Evolutionary conservation across 129 eudicot species (phyloP).

Genomic region (Flaveria linearis): DNA sequence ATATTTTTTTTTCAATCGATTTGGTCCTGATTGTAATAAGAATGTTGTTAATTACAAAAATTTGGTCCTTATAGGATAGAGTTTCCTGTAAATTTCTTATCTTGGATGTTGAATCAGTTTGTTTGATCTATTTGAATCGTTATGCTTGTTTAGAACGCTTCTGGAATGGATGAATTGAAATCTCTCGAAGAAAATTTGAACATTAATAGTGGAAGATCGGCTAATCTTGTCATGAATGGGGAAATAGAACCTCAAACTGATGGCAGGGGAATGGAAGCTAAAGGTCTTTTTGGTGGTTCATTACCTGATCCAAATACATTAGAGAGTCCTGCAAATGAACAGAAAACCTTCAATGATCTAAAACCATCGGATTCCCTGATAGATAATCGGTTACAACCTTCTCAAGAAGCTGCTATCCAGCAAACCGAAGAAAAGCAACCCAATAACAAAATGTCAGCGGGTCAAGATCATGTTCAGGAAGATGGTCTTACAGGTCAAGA

Average conservation of each 20-base stretch:
- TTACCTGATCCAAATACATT: constrained; percentile 28
- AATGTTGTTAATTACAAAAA: neutral
- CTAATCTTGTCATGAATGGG: constrained; percentile 27
- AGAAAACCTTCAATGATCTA: constrained; percentile 22
- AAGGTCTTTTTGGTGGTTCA: constrained; percentile 2
- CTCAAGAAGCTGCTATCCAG: neutral
- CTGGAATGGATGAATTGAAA: constrained; percentile 62
- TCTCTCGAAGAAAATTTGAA: constrained; percentile 26
- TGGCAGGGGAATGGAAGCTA: neutral
- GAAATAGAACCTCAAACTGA: constrained; percentile 16
- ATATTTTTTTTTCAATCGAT: no score
- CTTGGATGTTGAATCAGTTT: neutral
- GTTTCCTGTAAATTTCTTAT: neutral
- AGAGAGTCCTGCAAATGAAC: constrained; percentile 25
- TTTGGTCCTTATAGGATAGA: neutral
- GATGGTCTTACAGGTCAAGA: constrained; percentile 4
- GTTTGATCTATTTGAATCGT: constrained; percentile 12
- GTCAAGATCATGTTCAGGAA: constrained; percentile 9
- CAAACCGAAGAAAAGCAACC: constrained; percentile 21
- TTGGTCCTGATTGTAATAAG: neutral
- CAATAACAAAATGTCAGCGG: neutral
- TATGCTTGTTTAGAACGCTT: constrained; percentile 16
- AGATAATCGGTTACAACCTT: constrained; percentile 35
- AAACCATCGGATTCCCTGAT: constrained; percentile 23
- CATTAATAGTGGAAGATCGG: constrained; percentile 28